Evolutionary conservation across 257 asterid genomes (phyloP), one percentile per base, ranked within the genome.

Genomic region (Verbascum thapsus): DNA sequence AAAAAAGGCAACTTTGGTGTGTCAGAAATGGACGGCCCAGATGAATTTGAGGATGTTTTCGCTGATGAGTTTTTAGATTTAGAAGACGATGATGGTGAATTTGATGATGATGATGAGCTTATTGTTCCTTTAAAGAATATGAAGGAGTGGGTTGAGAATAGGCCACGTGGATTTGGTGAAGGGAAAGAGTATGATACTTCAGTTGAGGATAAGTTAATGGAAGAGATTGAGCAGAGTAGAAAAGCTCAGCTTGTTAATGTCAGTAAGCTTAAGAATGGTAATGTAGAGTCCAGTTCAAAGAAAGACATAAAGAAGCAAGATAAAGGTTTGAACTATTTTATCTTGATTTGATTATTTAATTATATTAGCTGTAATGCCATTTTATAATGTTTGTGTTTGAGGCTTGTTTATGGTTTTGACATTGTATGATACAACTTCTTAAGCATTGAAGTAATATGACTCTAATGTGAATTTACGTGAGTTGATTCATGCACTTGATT

Each of bases 101-200:
- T 62, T 11, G 84, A 48, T 0, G 86, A 73, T 4, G 91, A 71
- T 0, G 92, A 80, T 18, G 96, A 77, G 16, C 74, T 70, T 18
- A 43, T 73, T 55, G 41, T 87, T 52, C 97, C 96, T 20, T 53
- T 90, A 56, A 23, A 37, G 67, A 79, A 87, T 56, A 87, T 90
- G 96, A 85, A 84, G 78, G 62, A 72, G 63, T 87, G 97, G 97
- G 52, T 73, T 7, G 74, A 66, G 66, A 85, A 76, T 38, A 81
- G 75, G 82, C 97, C 97, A 39, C 64, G 79, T 71, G 99, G 99
- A 7, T 94, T 94, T 66, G 97, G 99, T 32, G 99, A 90, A 71
- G 97, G 94, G 10, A 84, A 81, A 69, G 86, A 7, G 64, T 94
- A 94, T 71, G 96, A 90, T 80, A 94, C 96, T 75, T 71, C 85